Conservation (phyloP, 106 monocot species). For the Apostasia shenzhenica region DNA sequence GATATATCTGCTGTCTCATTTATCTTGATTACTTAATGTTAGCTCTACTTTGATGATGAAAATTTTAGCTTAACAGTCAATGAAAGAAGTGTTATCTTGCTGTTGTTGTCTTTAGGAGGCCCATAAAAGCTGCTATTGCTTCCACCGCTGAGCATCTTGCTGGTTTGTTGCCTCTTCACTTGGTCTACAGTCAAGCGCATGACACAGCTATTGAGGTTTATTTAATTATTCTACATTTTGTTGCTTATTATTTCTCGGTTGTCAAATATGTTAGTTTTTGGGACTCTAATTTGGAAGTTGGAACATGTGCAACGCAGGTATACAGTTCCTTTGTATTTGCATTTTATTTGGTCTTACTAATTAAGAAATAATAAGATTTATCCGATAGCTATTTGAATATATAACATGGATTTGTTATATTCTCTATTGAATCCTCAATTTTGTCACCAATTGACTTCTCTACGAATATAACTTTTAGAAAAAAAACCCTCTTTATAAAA, state of each 20-base stretch:
- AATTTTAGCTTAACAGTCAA: no score
- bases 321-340: not conserved
- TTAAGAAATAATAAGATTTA: no score
- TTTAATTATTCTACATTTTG: not conserved
- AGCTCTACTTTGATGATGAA: no score
- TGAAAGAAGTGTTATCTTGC: no score
- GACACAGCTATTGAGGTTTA: slow-evolving; percentile 92
- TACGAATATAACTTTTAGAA: no score
- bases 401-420: no score
- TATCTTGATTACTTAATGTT: no score
- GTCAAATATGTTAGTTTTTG: not conserved
- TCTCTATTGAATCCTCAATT: no score
- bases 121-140: slow-evolving; percentile 85
- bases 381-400: no score
- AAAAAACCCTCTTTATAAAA: no score
- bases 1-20: no score
- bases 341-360: not conserved
- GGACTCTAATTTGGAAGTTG: not conserved
- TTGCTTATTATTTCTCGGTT: not conserved
- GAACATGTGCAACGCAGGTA: not conserved
- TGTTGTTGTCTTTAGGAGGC: slow-evolving; percentile 41
- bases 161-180: slow-evolving; percentile 86
- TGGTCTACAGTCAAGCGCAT: slow-evolving; percentile 92
- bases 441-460: no score
- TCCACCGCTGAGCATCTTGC: slow-evolving; percentile 85